These are phyloP conservation scores for Myriosclerotinia duriaeana DNA, from an alignment of 2,329 filamentous ascomycete species.

Conservation along the genomic window DNA sequence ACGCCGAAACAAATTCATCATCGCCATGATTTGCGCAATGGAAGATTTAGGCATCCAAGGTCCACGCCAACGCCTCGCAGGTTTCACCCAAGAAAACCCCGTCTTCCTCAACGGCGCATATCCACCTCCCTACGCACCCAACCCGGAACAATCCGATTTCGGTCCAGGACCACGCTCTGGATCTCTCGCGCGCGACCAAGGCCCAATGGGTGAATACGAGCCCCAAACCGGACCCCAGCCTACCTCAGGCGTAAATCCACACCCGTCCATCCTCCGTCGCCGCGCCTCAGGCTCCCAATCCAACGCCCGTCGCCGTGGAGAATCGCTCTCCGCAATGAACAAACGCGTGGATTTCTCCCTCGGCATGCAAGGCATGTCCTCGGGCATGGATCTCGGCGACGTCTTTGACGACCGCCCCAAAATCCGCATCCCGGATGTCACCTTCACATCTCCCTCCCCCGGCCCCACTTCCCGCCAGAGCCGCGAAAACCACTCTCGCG, in stretches of 20 bases:
- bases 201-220: conserved; percentile 12
- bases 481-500: background rate
- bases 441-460: conserved; percentile 40
- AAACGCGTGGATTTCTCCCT: conserved; percentile 70
- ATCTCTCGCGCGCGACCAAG: conserved; percentile 38
- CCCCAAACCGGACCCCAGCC: conserved; percentile 18
- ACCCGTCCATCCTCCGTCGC: conserved; percentile 56
- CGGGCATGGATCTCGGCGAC: conserved; percentile 61
- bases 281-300: conserved; percentile 43
- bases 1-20: conserved; percentile 91
- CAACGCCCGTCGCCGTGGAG: conserved; percentile 50
- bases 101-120: conserved; percentile 38
- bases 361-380: conserved; percentile 60
- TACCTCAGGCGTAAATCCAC: conserved; percentile 35
- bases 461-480: conserved; percentile 21
- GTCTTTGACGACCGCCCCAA: conserved; percentile 57
- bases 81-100: conserved; percentile 37
- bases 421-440: conserved; percentile 38
- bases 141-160: conserved; percentile 17
- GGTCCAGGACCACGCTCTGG: conserved; percentile 39
- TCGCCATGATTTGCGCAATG: conserved; percentile 84
- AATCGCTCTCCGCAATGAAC: conserved; percentile 57
- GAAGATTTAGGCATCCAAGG: conserved; percentile 41
- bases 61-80: conserved; percentile 39
- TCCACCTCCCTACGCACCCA: conserved; percentile 27